Base-by-base conservation (phyloP, 805 yeast species). In the Saturnispora besseyi region DNA sequence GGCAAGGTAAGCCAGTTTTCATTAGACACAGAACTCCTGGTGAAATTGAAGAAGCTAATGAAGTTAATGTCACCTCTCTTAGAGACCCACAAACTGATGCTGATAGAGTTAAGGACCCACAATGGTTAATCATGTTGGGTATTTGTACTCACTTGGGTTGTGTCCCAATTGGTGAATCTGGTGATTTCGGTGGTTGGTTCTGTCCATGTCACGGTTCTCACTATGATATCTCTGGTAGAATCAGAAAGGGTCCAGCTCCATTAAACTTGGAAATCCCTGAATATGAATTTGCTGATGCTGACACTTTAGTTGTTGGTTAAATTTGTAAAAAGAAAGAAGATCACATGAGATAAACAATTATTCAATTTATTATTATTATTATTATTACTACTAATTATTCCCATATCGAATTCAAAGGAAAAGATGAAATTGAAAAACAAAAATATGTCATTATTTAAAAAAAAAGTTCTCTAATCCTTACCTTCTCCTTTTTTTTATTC, bases 161-260 rank as follows among this genome's bases (percentile, higher is more conserved):
- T 84, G 99, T 93, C 55, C 99, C 99, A 61, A 93, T 93, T 66
- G 99, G 99, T 70, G 98, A 93, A 77, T 84, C 97, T 59, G 99
- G 99, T 75, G 99, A 93, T 73, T 93, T 80, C 63, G 98, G 97
- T 70, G 99, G 99, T 70, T 93, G 99, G 99, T 93, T 93, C 91
- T 93, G 99, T 75, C 99, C 99, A 59, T 93, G 99, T 78, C 99
- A 95, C 79, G 99, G 99, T 81, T 91, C 98, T 68, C 99, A 95
- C 74, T 93, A 93, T 75, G 99, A 93, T 76, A 95, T 95, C 75
- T 90, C 97, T 57, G 99, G 99, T 72, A 91, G 99, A 84, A 91
- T 93, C 70, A 88, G 99, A 83, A 91, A 82, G 77, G 99, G 99
- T 62, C 99, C 99, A 62, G 99, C 99, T 68, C 99, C 99, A 67